A percentile compares a stretch with the other conserved stretches of the same genome.
Conservation (phyloP, 139 green algal species). For the Mychonastes homosphaera region DNA sequence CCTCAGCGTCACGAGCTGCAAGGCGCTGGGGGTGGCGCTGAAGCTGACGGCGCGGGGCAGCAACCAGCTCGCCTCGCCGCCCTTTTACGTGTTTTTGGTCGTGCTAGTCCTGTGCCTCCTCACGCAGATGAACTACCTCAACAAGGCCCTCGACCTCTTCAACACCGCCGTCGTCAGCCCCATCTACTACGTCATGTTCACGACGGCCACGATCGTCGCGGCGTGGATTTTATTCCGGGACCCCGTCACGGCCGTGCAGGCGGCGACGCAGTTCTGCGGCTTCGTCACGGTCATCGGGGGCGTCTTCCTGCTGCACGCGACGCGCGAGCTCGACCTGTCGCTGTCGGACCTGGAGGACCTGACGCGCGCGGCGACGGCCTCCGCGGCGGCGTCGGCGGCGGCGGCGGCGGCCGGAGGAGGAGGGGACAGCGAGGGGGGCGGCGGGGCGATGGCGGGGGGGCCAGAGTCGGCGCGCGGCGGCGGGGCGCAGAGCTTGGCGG, state of each 20-base stretch:
- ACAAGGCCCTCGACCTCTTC: conserved; percentile 94
- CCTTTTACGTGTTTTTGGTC: conserved; percentile 60
- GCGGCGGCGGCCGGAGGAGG: no score
- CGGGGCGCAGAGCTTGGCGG: no score
- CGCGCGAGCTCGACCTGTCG: conserved; percentile 61
- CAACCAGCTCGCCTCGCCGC: conserved; percentile 76
- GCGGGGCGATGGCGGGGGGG: no score
- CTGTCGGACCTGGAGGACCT: conserved; percentile 9
- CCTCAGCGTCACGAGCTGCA: conserved; percentile 91
- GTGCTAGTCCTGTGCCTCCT: conserved; percentile 77
- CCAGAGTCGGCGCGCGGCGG: no score
- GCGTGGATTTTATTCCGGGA: conserved; percentile 58
- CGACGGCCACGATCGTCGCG: conserved; percentile 70
- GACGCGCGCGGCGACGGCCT: no score
- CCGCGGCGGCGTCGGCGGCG: no score
- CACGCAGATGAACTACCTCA: conserved; percentile 96
- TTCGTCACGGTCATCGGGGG: conserved; percentile 92
- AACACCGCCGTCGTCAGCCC: conserved; percentile 95
- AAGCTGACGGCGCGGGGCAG: conserved; percentile 88
- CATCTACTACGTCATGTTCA: conserved; percentile 99
- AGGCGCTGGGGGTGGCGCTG: conserved; percentile 90
- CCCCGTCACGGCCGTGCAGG: conserved; percentile 48
- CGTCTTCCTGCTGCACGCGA: conserved; percentile 87
- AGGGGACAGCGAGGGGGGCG: no score
- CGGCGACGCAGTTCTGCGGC: conserved; percentile 67